Evolutionary conservation across 257 asterid genomes (phyloP).

Genomic region (Gynochthodes officinalis): DNA sequence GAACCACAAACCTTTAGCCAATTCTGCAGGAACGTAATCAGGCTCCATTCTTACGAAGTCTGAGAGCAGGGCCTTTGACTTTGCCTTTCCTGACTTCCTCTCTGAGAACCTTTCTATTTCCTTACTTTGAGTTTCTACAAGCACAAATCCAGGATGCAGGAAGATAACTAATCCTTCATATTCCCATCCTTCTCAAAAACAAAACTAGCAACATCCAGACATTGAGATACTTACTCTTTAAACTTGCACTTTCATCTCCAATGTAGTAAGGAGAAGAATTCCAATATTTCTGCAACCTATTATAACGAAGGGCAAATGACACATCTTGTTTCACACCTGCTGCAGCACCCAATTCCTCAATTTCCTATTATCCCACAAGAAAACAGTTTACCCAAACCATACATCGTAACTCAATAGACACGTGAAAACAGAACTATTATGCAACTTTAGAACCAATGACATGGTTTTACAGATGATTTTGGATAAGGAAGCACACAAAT

Average conservation of each 20-base stretch:
- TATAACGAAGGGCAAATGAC: slow-evolving; percentile 34
- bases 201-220: not conserved
- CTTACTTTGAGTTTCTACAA: slow-evolving; percentile 36
- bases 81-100: slow-evolving; percentile 21
- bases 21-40: slow-evolving; percentile 64
- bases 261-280: slow-evolving; percentile 51
- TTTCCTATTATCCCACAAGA: slow-evolving; percentile 34
- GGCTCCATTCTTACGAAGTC: slow-evolving; percentile 42
- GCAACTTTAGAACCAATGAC: not conserved
- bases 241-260: slow-evolving; percentile 35
- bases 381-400: not conserved
- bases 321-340: slow-evolving; percentile 18
- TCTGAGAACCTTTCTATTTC: slow-evolving; percentile 64
- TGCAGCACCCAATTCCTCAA: slow-evolving; percentile 47
- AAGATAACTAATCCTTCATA: not conserved
- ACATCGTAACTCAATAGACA: not conserved
- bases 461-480: not conserved
- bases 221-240: slow-evolving; percentile 31
- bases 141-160: slow-evolving; percentile 6
- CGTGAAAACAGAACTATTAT: not conserved
- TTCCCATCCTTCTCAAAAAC: not conserved
- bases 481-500: not conserved
- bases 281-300: slow-evolving; percentile 37
- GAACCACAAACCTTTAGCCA: slow-evolving; percentile 44
- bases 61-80: slow-evolving; percentile 40